phyloP scores from a whole-genome alignment of 2,329 filamentous ascomycete genomes.

The Neurospora sp. region DNA sequence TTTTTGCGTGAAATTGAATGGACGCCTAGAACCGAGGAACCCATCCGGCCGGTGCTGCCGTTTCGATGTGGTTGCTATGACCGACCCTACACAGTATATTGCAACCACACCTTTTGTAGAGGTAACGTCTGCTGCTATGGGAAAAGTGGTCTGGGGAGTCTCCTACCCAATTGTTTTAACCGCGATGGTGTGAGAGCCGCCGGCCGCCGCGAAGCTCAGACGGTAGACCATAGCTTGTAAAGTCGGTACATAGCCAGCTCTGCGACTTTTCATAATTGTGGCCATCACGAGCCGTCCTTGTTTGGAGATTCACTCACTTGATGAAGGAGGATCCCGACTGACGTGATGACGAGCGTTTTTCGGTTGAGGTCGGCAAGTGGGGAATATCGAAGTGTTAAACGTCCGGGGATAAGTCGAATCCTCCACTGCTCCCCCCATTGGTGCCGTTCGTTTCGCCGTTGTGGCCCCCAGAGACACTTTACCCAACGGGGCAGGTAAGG shows the following conservation, averaged over 20 bases:
- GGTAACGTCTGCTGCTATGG: neutral
- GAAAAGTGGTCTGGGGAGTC: neutral
- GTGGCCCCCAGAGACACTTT: neutral
- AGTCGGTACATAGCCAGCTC: neutral
- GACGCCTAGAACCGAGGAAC: conserved; percentile 2
- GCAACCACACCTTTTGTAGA: conserved; percentile 13
- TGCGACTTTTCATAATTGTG: neutral
- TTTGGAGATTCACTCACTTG: neutral
- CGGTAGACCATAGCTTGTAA: neutral
- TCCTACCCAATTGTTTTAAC: neutral
- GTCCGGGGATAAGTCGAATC: neutral
- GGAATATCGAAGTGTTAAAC: neutral
- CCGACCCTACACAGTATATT: conserved; percentile 11
- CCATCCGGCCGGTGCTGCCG: conserved; percentile 12
- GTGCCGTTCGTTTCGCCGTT: neutral
- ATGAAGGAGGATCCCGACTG: neutral
- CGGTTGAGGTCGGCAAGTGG: neutral
- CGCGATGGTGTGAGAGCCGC: neutral
- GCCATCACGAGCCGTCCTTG: neutral
- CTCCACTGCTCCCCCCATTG: neutral
- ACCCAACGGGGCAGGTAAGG: conserved; percentile 4
- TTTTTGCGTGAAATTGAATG: neutral
- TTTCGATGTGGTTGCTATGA: conserved; percentile 4
- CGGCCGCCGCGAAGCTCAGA: neutral
- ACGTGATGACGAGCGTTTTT: neutral